These are phyloP conservation scores for Bothriochloa decipiens DNA, from an alignment of 176 grass and related monocot genomes.

Conservation along the genomic window DNA sequence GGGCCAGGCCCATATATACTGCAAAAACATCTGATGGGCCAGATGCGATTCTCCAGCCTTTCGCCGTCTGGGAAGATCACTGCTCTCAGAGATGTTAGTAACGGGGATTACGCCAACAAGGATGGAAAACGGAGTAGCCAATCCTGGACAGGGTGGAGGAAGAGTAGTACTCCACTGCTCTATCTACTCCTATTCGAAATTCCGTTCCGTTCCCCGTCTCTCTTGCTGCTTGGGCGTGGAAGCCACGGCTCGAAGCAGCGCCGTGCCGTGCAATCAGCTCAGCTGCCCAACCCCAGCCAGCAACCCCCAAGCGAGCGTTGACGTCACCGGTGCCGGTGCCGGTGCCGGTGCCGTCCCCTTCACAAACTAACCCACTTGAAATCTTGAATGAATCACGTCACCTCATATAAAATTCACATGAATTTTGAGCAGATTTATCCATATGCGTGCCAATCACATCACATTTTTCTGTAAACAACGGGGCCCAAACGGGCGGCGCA, in stretches of 20 bases:
- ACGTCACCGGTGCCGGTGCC: neutral
- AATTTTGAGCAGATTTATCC: neutral
- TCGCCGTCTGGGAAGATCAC: neutral
- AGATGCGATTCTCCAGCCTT: neutral
- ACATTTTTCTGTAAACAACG: neutral
- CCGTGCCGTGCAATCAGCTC: conserved; percentile 9
- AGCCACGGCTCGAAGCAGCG: neutral
- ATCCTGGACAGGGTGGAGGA: too few species aligned
- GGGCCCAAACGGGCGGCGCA: neutral
- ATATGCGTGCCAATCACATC: neutral
- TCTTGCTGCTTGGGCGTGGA: conserved; percentile 4
- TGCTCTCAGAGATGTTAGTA: too few species aligned
- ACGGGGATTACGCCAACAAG: too few species aligned
- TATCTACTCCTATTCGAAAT: neutral
- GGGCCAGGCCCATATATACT: neutral
- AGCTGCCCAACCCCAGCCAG: neutral
- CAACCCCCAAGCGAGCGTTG: neutral
- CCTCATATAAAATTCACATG: neutral
- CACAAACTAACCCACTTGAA: neutral
- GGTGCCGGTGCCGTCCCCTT: neutral
- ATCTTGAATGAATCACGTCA: neutral
- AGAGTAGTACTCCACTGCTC: too few species aligned
- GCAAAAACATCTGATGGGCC: neutral
- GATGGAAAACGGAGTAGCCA: neutral
- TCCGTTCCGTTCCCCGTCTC: neutral